phyloP scores from a whole-genome alignment of 371 early-diverging fungal genomes.

The Saksenaea oblongispora region DNA sequence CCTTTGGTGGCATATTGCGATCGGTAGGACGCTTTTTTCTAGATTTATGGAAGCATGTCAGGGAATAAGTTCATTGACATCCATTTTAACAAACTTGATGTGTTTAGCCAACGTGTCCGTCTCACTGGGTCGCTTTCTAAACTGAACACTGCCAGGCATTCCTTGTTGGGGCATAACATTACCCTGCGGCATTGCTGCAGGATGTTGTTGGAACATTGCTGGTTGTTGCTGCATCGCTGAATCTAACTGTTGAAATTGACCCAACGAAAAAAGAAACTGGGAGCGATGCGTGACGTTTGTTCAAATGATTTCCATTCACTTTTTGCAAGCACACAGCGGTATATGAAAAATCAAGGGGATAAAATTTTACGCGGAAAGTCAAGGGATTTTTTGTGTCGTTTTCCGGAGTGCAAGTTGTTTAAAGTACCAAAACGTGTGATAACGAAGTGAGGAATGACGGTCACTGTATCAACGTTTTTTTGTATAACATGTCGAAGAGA shows the following conservation, averaged over 20 bases:
- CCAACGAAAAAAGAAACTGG: no score
- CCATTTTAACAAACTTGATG: conserved; percentile 32
- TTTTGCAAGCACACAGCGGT: no score
- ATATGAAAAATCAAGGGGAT: no score
- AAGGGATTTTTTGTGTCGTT: no score
- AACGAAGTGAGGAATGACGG: no score
- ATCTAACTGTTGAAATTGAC: neutral
- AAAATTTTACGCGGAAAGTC: neutral
- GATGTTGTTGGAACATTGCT: conserved; percentile 30
- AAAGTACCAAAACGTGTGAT: no score
- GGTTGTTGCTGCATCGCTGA: conserved; percentile 23
- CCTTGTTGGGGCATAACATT: conserved; percentile 25
- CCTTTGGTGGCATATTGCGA: conserved; percentile 59
- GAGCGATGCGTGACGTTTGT: no score
- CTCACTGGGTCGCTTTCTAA: conserved; percentile 42
- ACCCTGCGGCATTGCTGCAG: conserved; percentile 22
- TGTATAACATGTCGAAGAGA: no score
- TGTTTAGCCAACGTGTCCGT: conserved; percentile 38
- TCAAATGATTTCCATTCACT: no score
- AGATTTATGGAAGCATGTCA: neutral
- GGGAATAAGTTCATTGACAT: neutral
- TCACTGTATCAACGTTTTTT: no score
- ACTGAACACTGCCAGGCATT: conserved; percentile 24
- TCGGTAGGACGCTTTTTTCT: conserved; percentile 67
- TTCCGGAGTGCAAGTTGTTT: no score